These are phyloP conservation scores for bread wheat (Triticum aestivum) DNA, from an alignment of 176 grass and related monocot genomes.

Conservation along the genomic window IWGSC_CS_RefSeq_v2.1 NC_057812.1:188438462-188438961, in stretches of 20 bases:
- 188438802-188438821: neutral
- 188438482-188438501: conserved; percentile 21
- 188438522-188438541: neutral
- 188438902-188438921: neutral
- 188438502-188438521: neutral
- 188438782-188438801: neutral
- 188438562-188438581: neutral
- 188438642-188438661: conserved; percentile 20
- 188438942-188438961: neutral
- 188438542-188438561: conserved; percentile 20
- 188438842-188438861: neutral
- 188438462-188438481: conserved; percentile 15
- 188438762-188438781: neutral
- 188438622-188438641: conserved; percentile 28
- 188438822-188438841: neutral
- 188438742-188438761: neutral
- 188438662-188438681: conserved; percentile 8
- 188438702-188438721: neutral
- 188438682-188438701: neutral
- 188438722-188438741: neutral
- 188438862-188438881: neutral
- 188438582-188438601: conserved; percentile 35
- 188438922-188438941: neutral
- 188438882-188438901: neutral
- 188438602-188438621: conserved; percentile 24